Percentiles rank a stretch among this genome's conserved stretches.
Conservation (phyloP, 768 basidiomycete species). For the Cytidiella melzeri region DNA sequence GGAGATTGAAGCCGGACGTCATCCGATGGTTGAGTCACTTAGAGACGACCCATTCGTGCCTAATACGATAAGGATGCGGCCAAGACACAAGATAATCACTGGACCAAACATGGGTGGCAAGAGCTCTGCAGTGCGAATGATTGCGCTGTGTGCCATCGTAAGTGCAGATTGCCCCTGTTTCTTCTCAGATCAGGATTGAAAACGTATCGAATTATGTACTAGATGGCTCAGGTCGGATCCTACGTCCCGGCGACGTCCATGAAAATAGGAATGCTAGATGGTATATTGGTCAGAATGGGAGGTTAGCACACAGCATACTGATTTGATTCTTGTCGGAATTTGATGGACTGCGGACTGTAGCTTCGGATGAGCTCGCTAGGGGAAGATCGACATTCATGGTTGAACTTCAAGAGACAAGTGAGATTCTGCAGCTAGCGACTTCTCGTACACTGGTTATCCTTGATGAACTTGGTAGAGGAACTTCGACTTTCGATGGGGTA, state of each 20-base stretch:
- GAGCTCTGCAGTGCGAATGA: constrained; percentile 76
- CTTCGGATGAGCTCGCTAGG: constrained; percentile 80
- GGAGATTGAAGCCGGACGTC: constrained; percentile 78
- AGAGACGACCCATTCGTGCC: constrained; percentile 80
- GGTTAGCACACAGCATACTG: constrained; percentile 43
- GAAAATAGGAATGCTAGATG: constrained; percentile 74
- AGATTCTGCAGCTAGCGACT: constrained; percentile 77
- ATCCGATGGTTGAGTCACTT: constrained; percentile 88
- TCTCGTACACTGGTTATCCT: constrained; percentile 78
- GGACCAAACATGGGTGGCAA: constrained; percentile 91
- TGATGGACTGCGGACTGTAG: too few species aligned
- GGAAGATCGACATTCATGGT: constrained; percentile 97
- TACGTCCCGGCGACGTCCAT: constrained; percentile 82
- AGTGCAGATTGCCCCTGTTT: not conserved
- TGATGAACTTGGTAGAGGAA: constrained; percentile 87
- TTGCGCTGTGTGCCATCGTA: constrained; percentile 61
- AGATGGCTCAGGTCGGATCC: constrained; percentile 85
- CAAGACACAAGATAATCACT: constrained; percentile 66
- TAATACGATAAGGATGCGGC: constrained; percentile 67
- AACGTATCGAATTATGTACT: not conserved
- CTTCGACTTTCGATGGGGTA: constrained; percentile 84
- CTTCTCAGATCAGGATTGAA: not conserved
- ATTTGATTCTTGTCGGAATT: not conserved
- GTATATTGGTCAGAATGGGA: constrained; percentile 86
- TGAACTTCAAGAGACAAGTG: constrained; percentile 89